phyloP scores from a whole-genome alignment of 192 early-diverging fungal genomes.

The Backusella tarrabulga region DNA sequence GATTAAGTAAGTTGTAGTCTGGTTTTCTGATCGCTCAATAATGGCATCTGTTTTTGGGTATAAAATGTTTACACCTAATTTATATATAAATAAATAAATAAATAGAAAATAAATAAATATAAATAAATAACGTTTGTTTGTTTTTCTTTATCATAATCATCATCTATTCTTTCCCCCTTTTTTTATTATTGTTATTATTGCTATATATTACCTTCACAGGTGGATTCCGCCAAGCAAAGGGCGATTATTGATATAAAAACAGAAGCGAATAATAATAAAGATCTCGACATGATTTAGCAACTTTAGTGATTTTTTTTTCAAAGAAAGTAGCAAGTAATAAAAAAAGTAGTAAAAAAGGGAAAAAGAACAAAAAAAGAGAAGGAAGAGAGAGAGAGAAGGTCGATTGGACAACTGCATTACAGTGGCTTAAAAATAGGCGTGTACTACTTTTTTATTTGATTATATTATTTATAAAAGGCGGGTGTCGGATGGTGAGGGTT shows the following conservation, averaged over 20 bases:
- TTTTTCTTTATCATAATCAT: background rate
- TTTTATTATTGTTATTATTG: background rate
- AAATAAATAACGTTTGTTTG: background rate
- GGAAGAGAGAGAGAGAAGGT: background rate
- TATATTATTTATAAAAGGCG: background rate
- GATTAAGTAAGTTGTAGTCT: conserved; percentile 10
- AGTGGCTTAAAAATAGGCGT: conserved; percentile 8
- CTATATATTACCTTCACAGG: background rate
- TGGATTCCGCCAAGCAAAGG: background rate
- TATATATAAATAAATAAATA: background rate
- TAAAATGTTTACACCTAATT: conserved; percentile 15
- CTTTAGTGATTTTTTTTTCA: background rate
- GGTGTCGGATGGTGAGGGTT: background rate
- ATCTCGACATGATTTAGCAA: background rate
- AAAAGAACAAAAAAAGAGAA: conserved; percentile 7
- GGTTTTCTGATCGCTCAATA: conserved; percentile 8
- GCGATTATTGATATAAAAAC: background rate
- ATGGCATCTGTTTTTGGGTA: conserved; percentile 12
- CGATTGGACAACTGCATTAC: background rate
- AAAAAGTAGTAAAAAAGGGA: conserved; percentile 4
- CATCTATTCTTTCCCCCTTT: background rate
- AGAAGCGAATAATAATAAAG: background rate
- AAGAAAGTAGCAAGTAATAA: background rate
- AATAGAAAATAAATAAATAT: background rate
- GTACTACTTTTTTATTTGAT: background rate